Base-by-base conservation (phyloP, 352 stramenopile species). In the Phytophthora litchii region DNA sequence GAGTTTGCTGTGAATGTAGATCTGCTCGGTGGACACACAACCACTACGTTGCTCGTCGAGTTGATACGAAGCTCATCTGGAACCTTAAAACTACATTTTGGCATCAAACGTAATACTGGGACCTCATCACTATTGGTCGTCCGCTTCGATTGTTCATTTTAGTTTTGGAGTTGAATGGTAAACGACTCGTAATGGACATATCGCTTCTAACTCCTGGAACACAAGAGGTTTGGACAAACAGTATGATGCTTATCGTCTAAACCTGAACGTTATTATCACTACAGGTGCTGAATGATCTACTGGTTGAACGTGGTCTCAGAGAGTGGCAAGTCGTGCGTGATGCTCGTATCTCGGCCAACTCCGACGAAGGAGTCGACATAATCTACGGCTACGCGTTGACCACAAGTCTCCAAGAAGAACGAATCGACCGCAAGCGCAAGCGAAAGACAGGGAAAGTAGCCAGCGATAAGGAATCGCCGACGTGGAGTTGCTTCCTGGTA, bases 1-100 rank as follows among this genome's bases (percentile, higher is more conserved):
- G 3, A 96, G 68, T 69, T 97, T 96, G 62, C 85, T 93, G 71
- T 97, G 91, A 52, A 97, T 93, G 70, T 97, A 97, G n/a, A 97
- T 93, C 65, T 96, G 86, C 53, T 97, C 89, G 0, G 86, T 94
- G 4, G 83, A 74, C 9, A 92, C 78, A 29, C 73, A 86, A 3
- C 83, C 84, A 25, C 91, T 95, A n/a, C n/a, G n/a, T n/a, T n/a
- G n/a, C n/a, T n/a, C n/a, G n/a, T n/a, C n/a, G n/a, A n/a, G n/a
- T n/a, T n/a, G n/a, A n/a, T n/a, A n/a, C n/a, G n/a, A n/a, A n/a
- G n/a, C n/a, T n/a, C n/a, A n/a, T n/a, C n/a, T n/a, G n/a, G n/a
- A n/a, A n/a, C n/a, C n/a, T n/a, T n/a, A n/a, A n/a, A n/a, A n/a
- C n/a, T n/a, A n/a, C n/a, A n/a, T n/a, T n/a, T n/a, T n/a, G n/a